Base-by-base conservation (phyloP, 208 protist genomes). In the Kentomonas sorsogonicus region DNA sequence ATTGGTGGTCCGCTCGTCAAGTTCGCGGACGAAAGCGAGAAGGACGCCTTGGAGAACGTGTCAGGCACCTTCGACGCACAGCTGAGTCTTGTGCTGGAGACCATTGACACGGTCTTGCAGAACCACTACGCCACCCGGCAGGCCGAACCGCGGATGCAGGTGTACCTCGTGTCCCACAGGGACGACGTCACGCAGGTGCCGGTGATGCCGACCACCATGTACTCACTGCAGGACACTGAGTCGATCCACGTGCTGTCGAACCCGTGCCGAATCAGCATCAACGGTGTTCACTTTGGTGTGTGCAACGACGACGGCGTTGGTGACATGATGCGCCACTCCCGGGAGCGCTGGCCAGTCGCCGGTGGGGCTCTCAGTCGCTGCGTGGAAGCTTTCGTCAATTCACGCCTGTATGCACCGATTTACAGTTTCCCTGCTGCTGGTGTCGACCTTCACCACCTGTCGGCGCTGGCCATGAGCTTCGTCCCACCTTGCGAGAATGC, bases 211-310 rank as follows among this genome's bases (percentile, higher is more conserved):
- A 83, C 63, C 3, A 86, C 75, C 15, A 87, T 89, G 78, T 92
- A 92, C 60, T 73, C 70, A 26, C 60, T 95, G 11, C 56, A 66
- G 5, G 82, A 87, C 66, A 75, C 66, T 2, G 65, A 70, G 13
- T 73, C 79, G 51, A 66, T 95, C 7, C 61, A 74, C 23, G 55
- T 90, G n/a, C 74, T 82, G 16, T 91, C 85, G 3, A 95, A 95
- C 50, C 88, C 88, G 5, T 92, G 82, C 50, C 82, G 84, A 22
- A 50, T 95, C 18, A 54, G 74, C 4, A 58, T 91, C 34, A 83
- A 88, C 56, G 84, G 84, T n/a, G 66, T 95, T 44, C 84, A 90
- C 60, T 54, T 95, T 46, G 69, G 83, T n/a, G 77, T 95, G 22
- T 91, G 77, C 63, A 90, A 83, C 53, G 83, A 89, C 15, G 84